Evolutionary conservation across 2,329 filamentous ascomycete species (phyloP), one percentile per base, ranked within the genome.

Genomic region (Dendryphion nanum): DNA sequence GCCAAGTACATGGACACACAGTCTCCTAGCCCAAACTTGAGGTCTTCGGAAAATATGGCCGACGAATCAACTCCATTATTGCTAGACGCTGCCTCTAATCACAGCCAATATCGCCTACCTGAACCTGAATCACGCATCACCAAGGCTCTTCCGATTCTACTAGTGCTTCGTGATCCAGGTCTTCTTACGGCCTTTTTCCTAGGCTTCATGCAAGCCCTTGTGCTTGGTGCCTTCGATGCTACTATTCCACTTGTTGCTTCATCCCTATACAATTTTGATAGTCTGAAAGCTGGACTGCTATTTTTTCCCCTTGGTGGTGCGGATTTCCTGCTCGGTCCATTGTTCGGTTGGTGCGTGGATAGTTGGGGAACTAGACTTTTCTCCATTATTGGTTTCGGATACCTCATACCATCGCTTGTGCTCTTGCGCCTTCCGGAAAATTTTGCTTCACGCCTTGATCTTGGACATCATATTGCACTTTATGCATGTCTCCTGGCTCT

Each of bases 291-390:
- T 2, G 73, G 73, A 4, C 55, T 74, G 0, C 57, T 76, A 3
- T 75, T 75, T 53, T 47, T 75, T 3, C 66, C 72, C 2, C 54
- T 75, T 1, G 69, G 69, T 1, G 53, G 61, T 14, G 62, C 68
- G 21, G 68, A 74, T 36, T 57, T 75, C 17, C 40, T 74, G 2
- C 49, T 72, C 8, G 71, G 73, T 0, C 73, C 73, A 2, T 19
- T 72, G 0, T 71, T 71, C 28, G 73, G 73, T 3, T 74, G 69
- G 68, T 61, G 63, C 4, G 68, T 74, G 10, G 73, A 76, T 34
- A 59, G 60, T 8, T 72, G 64, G 44, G 71, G 72, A 10, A 66
- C 71, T 1, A 72, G 69, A 41, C 51, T 58, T 1, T 61, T 69
- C 7, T 64, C 71, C 2, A 60, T 72, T 3, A 28, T 69, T 14